Percentiles rank a stretch among this genome's conserved stretches.
phyloP scores from a whole-genome alignment of 768 basidiomycete species.

The Gloeostereum incarnatum region DNA sequence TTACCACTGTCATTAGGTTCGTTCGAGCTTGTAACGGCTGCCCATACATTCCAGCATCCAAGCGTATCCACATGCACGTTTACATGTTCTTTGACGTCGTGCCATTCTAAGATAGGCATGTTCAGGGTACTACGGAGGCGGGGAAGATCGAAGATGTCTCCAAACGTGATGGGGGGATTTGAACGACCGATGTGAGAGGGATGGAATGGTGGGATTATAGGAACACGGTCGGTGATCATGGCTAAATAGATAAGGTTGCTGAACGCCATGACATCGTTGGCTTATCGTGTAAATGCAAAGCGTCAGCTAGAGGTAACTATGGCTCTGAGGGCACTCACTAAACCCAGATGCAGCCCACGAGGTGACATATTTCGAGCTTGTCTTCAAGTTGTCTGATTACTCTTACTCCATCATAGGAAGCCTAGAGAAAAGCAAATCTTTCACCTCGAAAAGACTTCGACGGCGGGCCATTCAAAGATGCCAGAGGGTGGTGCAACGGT shows the following conservation, averaged over 20 bases:
- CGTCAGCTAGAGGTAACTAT: too few relatives aligned
- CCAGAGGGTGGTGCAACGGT: too few relatives aligned
- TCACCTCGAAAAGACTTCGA: too few relatives aligned
- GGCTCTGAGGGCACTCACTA: too few relatives aligned
- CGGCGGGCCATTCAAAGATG: too few relatives aligned
- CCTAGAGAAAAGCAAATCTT: too few relatives aligned
- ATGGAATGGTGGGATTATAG: slow-evolving; percentile 48
- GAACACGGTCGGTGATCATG: slow-evolving; percentile 47
- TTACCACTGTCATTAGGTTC: too few relatives aligned
- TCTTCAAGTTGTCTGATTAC: slow-evolving; percentile 59
- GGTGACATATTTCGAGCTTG: slow-evolving; percentile 56
- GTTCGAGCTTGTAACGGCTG: too few relatives aligned
- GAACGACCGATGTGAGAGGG: slow-evolving; percentile 45
- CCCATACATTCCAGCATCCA: slow-evolving; percentile 48
- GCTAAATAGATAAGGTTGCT: slow-evolving; percentile 57
- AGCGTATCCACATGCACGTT: slow-evolving; percentile 33
- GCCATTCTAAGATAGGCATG: slow-evolving; percentile 51
- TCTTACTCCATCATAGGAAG: too few relatives aligned
- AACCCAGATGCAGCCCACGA: slow-evolving; percentile 73
- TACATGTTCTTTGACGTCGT: slow-evolving; percentile 43
- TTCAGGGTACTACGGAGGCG: slow-evolving; percentile 34
- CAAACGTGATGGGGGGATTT: slow-evolving; percentile 44
- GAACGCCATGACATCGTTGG: slow-evolving; percentile 75
- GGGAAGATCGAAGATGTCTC: slow-evolving; percentile 52
- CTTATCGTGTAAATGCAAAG: too few relatives aligned